A percentile compares a stretch with the other conserved stretches of the same genome.
phyloP scores from a whole-genome alignment of 176 grass and related monocot genomes.

The Avena sativa region DNA sequence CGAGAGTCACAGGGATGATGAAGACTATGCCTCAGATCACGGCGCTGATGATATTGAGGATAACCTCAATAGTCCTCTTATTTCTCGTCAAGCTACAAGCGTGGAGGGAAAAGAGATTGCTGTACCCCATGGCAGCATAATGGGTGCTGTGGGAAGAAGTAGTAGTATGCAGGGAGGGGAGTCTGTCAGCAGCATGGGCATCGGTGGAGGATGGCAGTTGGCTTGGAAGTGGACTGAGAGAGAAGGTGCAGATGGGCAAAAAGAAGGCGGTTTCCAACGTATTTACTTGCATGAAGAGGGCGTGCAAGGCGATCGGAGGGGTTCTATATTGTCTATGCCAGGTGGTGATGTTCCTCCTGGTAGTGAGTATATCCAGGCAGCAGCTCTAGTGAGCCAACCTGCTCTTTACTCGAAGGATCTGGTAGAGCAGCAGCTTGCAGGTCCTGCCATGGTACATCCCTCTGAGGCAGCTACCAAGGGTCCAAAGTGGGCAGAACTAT shows the following conservation, averaged over 20 bases:
- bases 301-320: constrained; percentile 55
- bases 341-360: constrained; percentile 68
- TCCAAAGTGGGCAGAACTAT: constrained; percentile 71
- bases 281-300: constrained; percentile 98
- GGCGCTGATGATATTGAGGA: constrained; percentile 81
- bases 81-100: constrained; percentile 88
- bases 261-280: constrained; percentile 87
- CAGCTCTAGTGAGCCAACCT: constrained; percentile 93
- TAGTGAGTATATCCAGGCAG: constrained; percentile 81
- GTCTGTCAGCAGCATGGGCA: constrained; percentile 83
- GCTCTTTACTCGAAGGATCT: constrained; percentile 86
- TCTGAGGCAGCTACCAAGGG: constrained; percentile 66
- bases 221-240: constrained; percentile 98
- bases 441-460: constrained; percentile 95
- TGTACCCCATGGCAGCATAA: constrained; percentile 60
- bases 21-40: constrained; percentile 74
- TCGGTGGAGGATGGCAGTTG: constrained; percentile 98
- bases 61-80: constrained; percentile 79
- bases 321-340: constrained; percentile 82
- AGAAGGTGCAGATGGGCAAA: constrained; percentile 76
- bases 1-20: constrained; percentile 77
- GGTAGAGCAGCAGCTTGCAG: constrained; percentile 67
- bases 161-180: constrained; percentile 69
- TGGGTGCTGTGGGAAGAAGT: constrained; percentile 57
- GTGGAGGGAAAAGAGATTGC: constrained; percentile 88